Evolutionary conservation across 352 stramenopile genomes (phyloP), one percentile per base, ranked within the genome.

Genomic region (Nothophytophthora sp.): DNA sequence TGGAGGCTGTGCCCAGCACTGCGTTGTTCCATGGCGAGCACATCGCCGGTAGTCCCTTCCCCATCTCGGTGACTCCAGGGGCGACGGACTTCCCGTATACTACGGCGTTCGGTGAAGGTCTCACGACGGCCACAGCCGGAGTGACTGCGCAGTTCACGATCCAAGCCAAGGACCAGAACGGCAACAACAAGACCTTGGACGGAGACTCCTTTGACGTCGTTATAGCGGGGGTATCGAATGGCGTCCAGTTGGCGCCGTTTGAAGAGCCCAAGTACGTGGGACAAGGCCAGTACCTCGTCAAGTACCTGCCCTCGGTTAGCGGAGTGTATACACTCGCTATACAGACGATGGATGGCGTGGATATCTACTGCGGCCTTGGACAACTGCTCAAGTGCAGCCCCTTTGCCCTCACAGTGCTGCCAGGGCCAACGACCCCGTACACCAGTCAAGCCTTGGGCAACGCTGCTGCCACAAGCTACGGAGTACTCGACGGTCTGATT

Each of bases 51-150:
- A 98, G 91, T 60, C 96, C 96, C 10, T 99, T 97, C 58, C 51
- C 70, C 1, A 88, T 97, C 15, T 47, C 60, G 2, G 79, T 99
- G 18, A 88, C 93, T 1, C 92, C 96, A 13, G 96, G 96, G 8
- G 90, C 91, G 13, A 96, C 89, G 4, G 95, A 99, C 51, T 99
- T 98, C 66, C 94, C 94, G 8, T 97, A 97, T 48, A 98, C 95
- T 10, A 96, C 79, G 4, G 95, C 96, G 2, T 96, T 76, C 40
- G 94, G 95, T 2, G 50, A 66, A 8, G 94, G 92, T 1, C 48
- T 98, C 4, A 69, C 52, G 15, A 44, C 48, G 13, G 90, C 89
- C 7, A 89, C 72, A 2, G 93, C 92, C 18, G 96, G 96, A 29
- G 77, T 97, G 2, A 62, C 58, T 5, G 86, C 93, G 5, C 68